These are phyloP conservation scores for Friedmanniomyces simplex DNA, from an alignment of 495 filamentous ascomycete species.

Conservation along the genomic window DNA sequence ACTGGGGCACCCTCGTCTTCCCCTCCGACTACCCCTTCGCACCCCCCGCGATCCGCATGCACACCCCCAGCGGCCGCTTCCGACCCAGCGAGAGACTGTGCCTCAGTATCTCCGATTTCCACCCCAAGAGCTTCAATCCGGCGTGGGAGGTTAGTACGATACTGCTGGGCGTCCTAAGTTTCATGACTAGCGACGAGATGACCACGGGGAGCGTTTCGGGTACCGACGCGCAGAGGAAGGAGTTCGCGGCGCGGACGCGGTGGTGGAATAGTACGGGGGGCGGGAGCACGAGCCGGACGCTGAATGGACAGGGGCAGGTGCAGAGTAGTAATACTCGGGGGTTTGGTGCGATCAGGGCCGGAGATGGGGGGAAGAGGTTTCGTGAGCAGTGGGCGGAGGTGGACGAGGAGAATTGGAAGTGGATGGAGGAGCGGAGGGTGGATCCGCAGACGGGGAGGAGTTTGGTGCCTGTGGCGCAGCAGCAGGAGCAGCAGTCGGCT, in stretches of 20 bases:
- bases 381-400: conserved; percentile 79
- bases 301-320: conserved; percentile 35
- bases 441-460: conserved; percentile 63
- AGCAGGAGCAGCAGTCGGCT: conserved; percentile 5
- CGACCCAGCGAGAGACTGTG: conserved; percentile 86
- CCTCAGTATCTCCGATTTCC: conserved; percentile 91
- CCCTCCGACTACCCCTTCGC: conserved; percentile 95
- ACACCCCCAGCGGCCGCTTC: conserved; percentile 92
- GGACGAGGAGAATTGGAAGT: conserved; percentile 84
- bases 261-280: conserved; percentile 99
- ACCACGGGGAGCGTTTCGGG: conserved; percentile 83
- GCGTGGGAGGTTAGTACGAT: conserved; percentile 99
- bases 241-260: conserved; percentile 63
- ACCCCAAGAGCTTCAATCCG: conserved; percentile 94
- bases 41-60: conserved; percentile 96
- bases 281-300: conserved; percentile 53
- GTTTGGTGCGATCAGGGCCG: conserved; percentile 62
- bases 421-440: conserved; percentile 75
- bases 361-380: conserved; percentile 92
- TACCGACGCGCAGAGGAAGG: conserved; percentile 64
- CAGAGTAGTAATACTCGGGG: conserved; percentile 32
- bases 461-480: conserved; percentile 20
- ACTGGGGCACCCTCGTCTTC: conserved; percentile 95
- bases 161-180: conserved; percentile 82
- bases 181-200: conserved; percentile 99